Evolutionary conservation across 2,329 filamentous ascomycete genomes (phyloP), one percentile per base, ranked within the genome.

Genomic region (Hypoxylon sp.): DNA sequence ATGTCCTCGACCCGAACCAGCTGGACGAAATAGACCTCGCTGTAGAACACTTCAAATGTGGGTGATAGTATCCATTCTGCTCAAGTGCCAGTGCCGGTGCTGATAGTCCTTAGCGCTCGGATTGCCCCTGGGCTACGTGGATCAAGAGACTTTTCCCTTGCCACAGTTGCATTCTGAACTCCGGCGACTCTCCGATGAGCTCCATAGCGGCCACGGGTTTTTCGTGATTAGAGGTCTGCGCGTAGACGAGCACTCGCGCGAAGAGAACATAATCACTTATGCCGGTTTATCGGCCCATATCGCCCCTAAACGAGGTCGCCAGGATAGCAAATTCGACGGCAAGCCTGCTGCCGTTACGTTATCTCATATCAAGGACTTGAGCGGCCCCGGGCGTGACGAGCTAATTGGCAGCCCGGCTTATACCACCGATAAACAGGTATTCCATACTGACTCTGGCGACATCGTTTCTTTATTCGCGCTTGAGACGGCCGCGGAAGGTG

Each of bases 321-420:
- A 88, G 64, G 85, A 87, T 70, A 77, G 78, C 51, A 78, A 78
- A 20, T 79, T 76, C 64, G 69, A 82, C 2, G 83, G 82, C 14
- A 64, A 77, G n/a, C 76, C 78, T 0, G 82, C 82, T 1, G 85
- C 87, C 49, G 83, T 87, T 0, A 82, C 87, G 4, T 75, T 88
- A 1, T 79, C 82, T 1, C 88, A 91, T 66, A 87, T 91, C 76
- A 90, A 87, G 72, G 88, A 91, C 67, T 78, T 91, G 7, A 80
- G n/a, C n/a, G n/a, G n/a, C n/a, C 53, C 67, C 24, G 62, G 67
- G 24, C 58, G 69, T 14, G 76, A 74, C 24, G 77, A 78, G 2
- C n/a, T n/a, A n/a, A 88, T 89, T 48, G 85, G 86, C 1, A 82
- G 83, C 1, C 86, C 86, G 0, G 85, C 86, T 0, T 88, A 88